Conservation (phyloP, 1,284 basidiomycete species). For the Athelia sp. region DNA sequence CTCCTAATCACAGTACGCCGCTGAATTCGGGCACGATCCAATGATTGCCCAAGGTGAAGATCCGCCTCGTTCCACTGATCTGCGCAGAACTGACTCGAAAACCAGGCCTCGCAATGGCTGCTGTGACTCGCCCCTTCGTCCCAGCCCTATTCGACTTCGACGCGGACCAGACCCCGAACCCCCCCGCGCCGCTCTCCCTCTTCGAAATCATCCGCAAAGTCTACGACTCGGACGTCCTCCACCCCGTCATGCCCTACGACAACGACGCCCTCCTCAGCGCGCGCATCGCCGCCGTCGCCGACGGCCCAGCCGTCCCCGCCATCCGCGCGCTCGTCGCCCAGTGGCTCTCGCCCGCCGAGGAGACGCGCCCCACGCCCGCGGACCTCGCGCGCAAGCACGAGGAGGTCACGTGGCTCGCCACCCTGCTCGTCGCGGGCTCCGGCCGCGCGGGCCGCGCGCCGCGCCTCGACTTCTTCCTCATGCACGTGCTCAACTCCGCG, state of each 20-base stretch:
- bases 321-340: conserved; percentile 43
- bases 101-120: conserved; percentile 53
- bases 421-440: conserved; percentile 51
- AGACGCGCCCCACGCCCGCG: too few relatives aligned
- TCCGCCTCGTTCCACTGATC: background rate
- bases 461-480: conserved; percentile 67
- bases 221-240: conserved; percentile 47
- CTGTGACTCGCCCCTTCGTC: conserved; percentile 35
- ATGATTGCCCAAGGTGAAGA: conserved; percentile 47
- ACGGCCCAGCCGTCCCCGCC: conserved; percentile 37
- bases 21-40: conserved; percentile 53
- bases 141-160: conserved; percentile 28
- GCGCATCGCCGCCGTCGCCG: conserved; percentile 30
- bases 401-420: conserved; percentile 48
- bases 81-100: background rate
- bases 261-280: conserved; percentile 34
- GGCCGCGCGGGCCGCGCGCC: conserved; percentile 44
- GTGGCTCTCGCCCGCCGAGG: conserved; percentile 29
- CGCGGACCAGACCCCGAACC: conserved; percentile 6
- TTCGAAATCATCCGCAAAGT: conserved; percentile 47
- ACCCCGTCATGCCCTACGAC: conserved; percentile 50
- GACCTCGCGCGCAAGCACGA: conserved; percentile 42
- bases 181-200: conserved; percentile 30
- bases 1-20: conserved; percentile 57
- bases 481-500: conserved; percentile 63